Evolutionary conservation across 2,329 filamentous ascomycete genomes (phyloP), one percentile per base, ranked within the genome.

Genomic region (Curvularia sp.): DNA sequence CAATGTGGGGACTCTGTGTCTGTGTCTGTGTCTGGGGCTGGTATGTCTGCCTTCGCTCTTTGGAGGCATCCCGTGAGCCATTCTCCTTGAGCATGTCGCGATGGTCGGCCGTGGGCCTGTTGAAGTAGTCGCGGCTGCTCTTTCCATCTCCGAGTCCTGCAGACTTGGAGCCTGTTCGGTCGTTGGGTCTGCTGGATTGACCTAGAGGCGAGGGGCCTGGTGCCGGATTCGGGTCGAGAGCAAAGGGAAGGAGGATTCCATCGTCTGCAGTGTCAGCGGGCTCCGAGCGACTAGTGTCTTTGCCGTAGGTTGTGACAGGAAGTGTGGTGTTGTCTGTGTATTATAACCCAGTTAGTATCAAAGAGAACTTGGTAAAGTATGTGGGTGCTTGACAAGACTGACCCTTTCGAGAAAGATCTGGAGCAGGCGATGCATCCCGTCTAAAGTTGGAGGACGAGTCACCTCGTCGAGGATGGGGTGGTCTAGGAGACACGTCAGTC

Each of bases 1-100:
- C 90, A 68, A 96, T 96, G 71, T 97, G 93, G n/a, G 93, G 92
- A 15, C 91, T 18, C 18, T 18, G 18, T 18, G 18, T 93, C 2
- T 88, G 58, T 33, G 31, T 15, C 31, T 33, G 31, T 71, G 78
- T 66, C 48, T 50, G 48, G 1, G 33, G 33, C 20, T 39, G 48
- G 10, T 39, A 28, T 20, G 55, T 58, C 44, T 49, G 51, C 24
- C 80, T 75, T 22, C 65, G 60, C 63, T 83, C 81, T 15, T 76
- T 75, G 4, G 81, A 83, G 4, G 75, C 77, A 15, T 81, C 82
- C 47, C 81, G 73, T 12, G 81, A 81, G 18, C 76, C 65, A 54
- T 74, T 73, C 50, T 81, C 79, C 58, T 77, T 78, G 49, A 80
- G 63, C 31, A 71, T 67, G 24, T 82, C 80, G 60, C 79, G 72